Base-by-base conservation (phyloP, 805 yeast genomes). In the Ogataea angusta region DNA sequence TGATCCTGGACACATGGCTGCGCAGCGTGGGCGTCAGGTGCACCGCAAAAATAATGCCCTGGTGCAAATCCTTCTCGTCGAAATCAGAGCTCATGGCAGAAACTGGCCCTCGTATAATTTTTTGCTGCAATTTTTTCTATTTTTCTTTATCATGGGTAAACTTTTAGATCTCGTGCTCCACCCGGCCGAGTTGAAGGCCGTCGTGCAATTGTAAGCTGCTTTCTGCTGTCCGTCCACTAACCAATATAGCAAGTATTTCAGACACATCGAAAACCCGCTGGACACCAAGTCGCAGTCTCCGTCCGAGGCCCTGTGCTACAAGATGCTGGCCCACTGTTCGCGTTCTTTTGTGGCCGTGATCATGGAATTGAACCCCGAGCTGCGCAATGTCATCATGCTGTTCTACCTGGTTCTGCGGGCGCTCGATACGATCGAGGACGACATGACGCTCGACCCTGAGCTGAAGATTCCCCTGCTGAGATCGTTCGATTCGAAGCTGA, bases 291-390 rank as follows among this genome's bases (percentile, higher is more conserved):
- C 42, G 5, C 77, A 68, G 39, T 42, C 75, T 0, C 64, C 66
- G n/a, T 64, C 73, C 13, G 66, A 83, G 51, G 64, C 60, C 45
- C 68, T 75, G 62, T 88, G 97, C 61, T 87, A 80, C 59, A 72
- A 76, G 45, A 68, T 88, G 45, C 69, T 93, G 45, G 65, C 68
- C 23, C 42, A 65, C 43, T 85, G 98, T 0, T 90, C 97, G 12
- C 76, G 99, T 48, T 88, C 97, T 3, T 93, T 93, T 61, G 89
- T 84, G n/a, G 87, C 95, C 0, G 99, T 93, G 16, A 91, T 91
- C 55, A 74, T 76, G 70, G 96, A 93, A 61, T 73, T 93, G 45
- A 83, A 88, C 59, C 97, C 97, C 0, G 96, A 89, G 56, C 69
- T 93, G 49, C 76, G 95, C 49, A 80, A 80, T 48, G 85, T 84